Base-by-base conservation (phyloP, 495 filamentous ascomycete species). In the Podospora pseudocomata region DNA sequence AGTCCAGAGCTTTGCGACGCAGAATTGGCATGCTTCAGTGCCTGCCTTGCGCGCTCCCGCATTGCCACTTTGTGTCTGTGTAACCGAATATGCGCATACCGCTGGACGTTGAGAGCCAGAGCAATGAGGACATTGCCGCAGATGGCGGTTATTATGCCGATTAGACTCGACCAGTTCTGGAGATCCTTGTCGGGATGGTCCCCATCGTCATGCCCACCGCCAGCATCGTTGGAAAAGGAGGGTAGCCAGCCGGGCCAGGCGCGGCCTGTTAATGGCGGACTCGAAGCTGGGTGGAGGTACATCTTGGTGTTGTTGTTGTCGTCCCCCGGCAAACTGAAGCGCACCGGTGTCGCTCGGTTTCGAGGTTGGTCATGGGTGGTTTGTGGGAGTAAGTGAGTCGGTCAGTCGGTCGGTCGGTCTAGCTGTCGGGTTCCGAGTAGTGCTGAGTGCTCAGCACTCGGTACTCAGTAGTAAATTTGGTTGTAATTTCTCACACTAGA, bases 61-160 rank as follows among this genome's bases (percentile, higher is more conserved):
- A 75, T 70, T 60, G 77, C 74, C 20, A 73, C 62, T 18, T 74
- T 76, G 60, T 77, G 76, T 39, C 80, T 74, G 63, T 85, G 80
- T 63, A 98, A 85, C 53, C 90, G 86, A 65, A 95, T 91, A 75
- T 99, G 95, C 19, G 94, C 93, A 76, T 97, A 97, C 64, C 96
- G 91, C 77, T 98, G 95, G 60, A 95, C 92, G 71, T 99, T 99
- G 66, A 99, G 90, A 16, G 95, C 95, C 65, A 98, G 85, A 4
- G 94, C 96, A 53, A 99, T 98, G 65, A 99, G 82, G 44, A 97
- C 83, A 76, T 97, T 98, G 44, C 95, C 95, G 60, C 86, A 82
- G 75, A 99, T 93, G 54, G 95, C 94, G 1, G 94, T 94, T 60
- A 93, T 77, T 73, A 99, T 97, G 72, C 95, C 95, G 72, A 99